Evolutionary conservation across 2,329 filamentous ascomycete species (phyloP).

Genomic region (Lachnellula suecica): DNA sequence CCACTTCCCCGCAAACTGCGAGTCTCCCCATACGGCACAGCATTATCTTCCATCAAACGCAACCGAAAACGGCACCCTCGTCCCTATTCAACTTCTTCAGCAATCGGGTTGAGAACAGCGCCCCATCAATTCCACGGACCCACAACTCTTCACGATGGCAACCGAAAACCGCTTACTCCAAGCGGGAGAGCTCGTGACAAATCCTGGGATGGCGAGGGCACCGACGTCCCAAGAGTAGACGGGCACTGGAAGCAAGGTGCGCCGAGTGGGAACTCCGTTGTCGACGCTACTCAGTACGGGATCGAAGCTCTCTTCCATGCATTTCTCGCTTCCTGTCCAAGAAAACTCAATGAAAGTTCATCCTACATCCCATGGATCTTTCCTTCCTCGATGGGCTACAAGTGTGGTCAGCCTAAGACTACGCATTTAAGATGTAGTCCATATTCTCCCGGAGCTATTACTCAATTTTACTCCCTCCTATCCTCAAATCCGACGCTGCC

Average conservation of each 20-base stretch:
- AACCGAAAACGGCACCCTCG: slow-evolving; percentile 15
- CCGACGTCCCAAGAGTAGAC: slow-evolving; percentile 5
- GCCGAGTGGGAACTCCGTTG: slow-evolving; percentile 9
- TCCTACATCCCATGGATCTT: background rate
- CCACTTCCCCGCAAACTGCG: slow-evolving; percentile 14
- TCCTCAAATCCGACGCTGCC: background rate
- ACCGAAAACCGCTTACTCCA: slow-evolving; percentile 13
- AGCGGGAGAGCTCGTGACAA: slow-evolving; percentile 14
- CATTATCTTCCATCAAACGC: slow-evolving; percentile 23
- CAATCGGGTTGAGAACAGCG: slow-evolving; percentile 9
- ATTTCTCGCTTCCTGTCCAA: background rate
- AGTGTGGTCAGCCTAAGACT: background rate
- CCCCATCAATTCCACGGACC: slow-evolving; percentile 12
- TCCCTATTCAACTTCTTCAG: slow-evolving; percentile 13
- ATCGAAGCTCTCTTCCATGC: background rate
- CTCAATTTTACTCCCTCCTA: background rate
- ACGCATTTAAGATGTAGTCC: background rate
- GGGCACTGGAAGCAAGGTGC: slow-evolving; percentile 12
- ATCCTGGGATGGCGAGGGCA: too few relatives aligned
- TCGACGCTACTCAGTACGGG: background rate
- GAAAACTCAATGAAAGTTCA: background rate
- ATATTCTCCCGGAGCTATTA: background rate
- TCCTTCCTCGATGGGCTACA: background rate
- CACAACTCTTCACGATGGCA: slow-evolving; percentile 14
- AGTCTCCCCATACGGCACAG: slow-evolving; percentile 16